phyloP scores from a whole-genome alignment of 2,329 filamentous ascomycete genomes.

The Tolypocladium nubicola region DNA sequence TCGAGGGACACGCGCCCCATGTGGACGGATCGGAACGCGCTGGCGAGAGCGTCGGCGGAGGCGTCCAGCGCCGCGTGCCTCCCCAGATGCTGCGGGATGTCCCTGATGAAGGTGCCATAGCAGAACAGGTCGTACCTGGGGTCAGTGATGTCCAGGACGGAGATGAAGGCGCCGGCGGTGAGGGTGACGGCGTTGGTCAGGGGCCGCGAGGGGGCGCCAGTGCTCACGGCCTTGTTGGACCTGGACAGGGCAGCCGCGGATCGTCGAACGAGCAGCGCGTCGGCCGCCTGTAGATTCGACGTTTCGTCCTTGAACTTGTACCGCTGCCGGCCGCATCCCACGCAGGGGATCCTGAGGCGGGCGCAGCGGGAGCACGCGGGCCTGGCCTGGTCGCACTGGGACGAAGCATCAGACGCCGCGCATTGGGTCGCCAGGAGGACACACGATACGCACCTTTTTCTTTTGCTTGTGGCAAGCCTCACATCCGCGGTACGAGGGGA shows the following conservation, averaged over 20 bases:
- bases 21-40: constrained; percentile 13
- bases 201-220: constrained; percentile 1
- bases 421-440: not conserved
- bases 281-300: not conserved
- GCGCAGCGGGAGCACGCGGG: constrained; percentile 34
- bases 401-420: not conserved
- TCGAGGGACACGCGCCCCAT: constrained; percentile 9
- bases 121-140: constrained; percentile 34
- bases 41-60: constrained; percentile 18
- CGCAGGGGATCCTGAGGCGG: constrained; percentile 31
- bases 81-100: constrained; percentile 34
- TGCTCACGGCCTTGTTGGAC: not conserved
- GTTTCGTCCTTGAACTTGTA: constrained; percentile 36
- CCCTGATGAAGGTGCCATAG: constrained; percentile 33
- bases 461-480: constrained; percentile 40
- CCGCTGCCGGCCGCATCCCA: constrained; percentile 34
- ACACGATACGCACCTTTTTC: constrained; percentile 32
- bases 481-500: constrained; percentile 38
- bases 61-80: constrained; percentile 33
- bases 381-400: constrained; percentile 33
- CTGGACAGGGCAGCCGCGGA: not conserved
- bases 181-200: constrained; percentile 21
- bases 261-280: not conserved
- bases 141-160: constrained; percentile 26
- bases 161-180: constrained; percentile 14